A percentile compares a stretch with the other conserved stretches of the same genome.
Conservation (phyloP, 2,329 filamentous ascomycete genomes). For the Xylariales sp. region DNA sequence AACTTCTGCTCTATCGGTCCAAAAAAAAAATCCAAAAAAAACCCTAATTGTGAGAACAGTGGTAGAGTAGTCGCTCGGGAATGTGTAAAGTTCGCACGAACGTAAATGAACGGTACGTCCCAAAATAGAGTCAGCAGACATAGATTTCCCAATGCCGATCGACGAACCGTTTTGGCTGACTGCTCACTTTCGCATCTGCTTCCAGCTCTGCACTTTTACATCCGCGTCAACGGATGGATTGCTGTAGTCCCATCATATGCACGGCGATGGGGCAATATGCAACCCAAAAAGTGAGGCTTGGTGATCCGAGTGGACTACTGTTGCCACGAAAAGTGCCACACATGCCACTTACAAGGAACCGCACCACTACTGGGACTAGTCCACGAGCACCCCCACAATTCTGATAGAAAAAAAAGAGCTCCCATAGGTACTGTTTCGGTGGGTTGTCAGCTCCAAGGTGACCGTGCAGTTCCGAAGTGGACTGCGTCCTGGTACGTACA, state of each 20-base stretch:
- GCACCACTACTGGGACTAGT: too few relatives aligned
- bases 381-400: too few relatives aligned
- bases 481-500: too few relatives aligned
- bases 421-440: too few relatives aligned
- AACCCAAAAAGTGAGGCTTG: slow-evolving; percentile 15
- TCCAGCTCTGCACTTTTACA: too few relatives aligned
- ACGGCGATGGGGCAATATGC: slow-evolving; percentile 14
- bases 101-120: slow-evolving; percentile 5
- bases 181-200: too few relatives aligned
- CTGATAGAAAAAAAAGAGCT: too few relatives aligned
- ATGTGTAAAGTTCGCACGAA: neutral
- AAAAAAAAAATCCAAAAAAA: too few relatives aligned
- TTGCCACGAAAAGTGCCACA: neutral
- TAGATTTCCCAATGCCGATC: slow-evolving; percentile 9
- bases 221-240: slow-evolving; percentile 8
- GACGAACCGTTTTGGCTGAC: slow-evolving; percentile 4
- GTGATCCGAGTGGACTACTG: slow-evolving; percentile 3
- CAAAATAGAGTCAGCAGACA: slow-evolving; percentile 15
- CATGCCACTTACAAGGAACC: slow-evolving; percentile 1
- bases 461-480: too few relatives aligned
- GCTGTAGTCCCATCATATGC: slow-evolving; percentile 16
- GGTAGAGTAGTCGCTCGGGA: neutral
- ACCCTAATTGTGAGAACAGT: too few relatives aligned
- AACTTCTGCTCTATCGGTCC: too few relatives aligned
- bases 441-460: too few relatives aligned